A percentile compares a stretch with the other conserved stretches of the same genome.
Evolutionary conservation across 345 rosid species (phyloP).

Genomic region (Arabidopsis arenosa): DNA sequence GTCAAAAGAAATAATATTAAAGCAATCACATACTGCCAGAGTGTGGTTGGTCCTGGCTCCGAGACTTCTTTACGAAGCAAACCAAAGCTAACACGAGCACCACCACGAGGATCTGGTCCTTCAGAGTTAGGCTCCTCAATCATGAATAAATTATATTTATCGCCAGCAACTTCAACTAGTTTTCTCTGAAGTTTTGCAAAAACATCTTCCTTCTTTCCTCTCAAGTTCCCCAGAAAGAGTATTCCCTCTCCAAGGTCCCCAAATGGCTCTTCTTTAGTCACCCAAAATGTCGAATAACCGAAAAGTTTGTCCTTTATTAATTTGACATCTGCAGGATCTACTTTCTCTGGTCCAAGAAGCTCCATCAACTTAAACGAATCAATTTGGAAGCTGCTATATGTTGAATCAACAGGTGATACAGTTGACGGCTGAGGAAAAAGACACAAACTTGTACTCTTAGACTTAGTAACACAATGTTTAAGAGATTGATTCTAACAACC

Average conservation of each 20-base stretch:
- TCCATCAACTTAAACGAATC: slow-evolving; percentile 94
- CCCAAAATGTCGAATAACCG: slow-evolving; percentile 95
- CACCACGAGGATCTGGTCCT: slow-evolving; percentile 92
- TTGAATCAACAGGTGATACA: slow-evolving; percentile 67
- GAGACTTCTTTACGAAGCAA: slow-evolving; percentile 94
- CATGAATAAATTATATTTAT: slow-evolving; percentile 90
- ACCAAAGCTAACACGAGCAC: slow-evolving; percentile 93
- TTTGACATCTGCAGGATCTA: slow-evolving; percentile 85
- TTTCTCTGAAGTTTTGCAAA: slow-evolving; percentile 76
- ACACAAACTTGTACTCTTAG: slow-evolving; percentile 21
- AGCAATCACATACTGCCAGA: slow-evolving; percentile 97
- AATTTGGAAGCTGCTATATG: slow-evolving; percentile 74
- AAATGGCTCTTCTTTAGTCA: slow-evolving; percentile 95
- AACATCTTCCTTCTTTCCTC: slow-evolving; percentile 82
- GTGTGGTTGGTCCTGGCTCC: slow-evolving; percentile 94
- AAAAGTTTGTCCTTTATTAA: slow-evolving; percentile 79
- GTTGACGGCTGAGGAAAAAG: slow-evolving; percentile 63
- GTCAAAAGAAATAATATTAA: slow-evolving; percentile 81
- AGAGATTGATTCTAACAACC: neutral
- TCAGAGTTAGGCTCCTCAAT: slow-evolving; percentile 95
- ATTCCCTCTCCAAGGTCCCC: slow-evolving; percentile 91
- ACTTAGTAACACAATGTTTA: slow-evolving; percentile 12
- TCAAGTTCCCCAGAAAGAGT: slow-evolving; percentile 87
- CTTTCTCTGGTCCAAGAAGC: slow-evolving; percentile 97
- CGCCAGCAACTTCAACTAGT: slow-evolving; percentile 67